Percentiles rank a stretch among this genome's conserved stretches.
Conservation (phyloP, 345 rosid genomes). For the Isatis tinctoria region DNA sequence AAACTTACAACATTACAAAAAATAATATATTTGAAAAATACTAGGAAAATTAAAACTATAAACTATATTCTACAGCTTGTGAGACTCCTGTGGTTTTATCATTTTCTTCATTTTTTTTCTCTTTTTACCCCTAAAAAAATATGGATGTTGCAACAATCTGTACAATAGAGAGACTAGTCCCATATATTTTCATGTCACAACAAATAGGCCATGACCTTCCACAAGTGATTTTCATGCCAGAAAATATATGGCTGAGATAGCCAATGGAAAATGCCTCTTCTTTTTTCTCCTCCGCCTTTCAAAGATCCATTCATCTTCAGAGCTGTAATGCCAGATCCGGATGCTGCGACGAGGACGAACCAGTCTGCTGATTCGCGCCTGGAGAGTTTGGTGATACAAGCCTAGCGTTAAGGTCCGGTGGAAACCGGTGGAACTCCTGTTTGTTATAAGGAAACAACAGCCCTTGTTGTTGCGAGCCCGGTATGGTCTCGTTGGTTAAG, state of each 20-base stretch:
- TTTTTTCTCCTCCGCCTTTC: conserved; percentile 3
- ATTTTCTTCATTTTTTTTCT: background rate
- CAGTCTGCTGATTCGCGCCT: conserved; percentile 50
- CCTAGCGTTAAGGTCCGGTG: conserved; percentile 64
- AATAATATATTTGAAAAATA: background rate
- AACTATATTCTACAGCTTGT: conserved; percentile 27
- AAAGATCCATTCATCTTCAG: conserved; percentile 43
- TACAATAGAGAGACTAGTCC: conserved; percentile 30
- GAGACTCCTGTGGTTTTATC: conserved; percentile 11
- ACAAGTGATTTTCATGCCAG: conserved; percentile 19
- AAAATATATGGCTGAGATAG: conserved; percentile 24
- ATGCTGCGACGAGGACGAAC: conserved; percentile 69
- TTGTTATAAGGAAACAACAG: conserved; percentile 30
- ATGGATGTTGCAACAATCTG: conserved; percentile 32
- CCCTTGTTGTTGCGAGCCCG: conserved; percentile 24
- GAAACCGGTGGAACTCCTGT: conserved; percentile 42
- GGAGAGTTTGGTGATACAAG: conserved; percentile 61
- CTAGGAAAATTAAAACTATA: background rate
- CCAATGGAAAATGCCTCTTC: conserved; percentile 24
- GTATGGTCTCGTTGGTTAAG: background rate
- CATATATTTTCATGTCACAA: conserved; percentile 28
- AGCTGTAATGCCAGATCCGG: conserved; percentile 93
- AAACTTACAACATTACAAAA: background rate
- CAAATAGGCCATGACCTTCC: conserved; percentile 26
- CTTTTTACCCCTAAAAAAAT: conserved; percentile 20